These are phyloP conservation scores for Catunica adiposa DNA, from an alignment of 2,329 filamentous ascomycete species.

Conservation along the genomic window DNA sequence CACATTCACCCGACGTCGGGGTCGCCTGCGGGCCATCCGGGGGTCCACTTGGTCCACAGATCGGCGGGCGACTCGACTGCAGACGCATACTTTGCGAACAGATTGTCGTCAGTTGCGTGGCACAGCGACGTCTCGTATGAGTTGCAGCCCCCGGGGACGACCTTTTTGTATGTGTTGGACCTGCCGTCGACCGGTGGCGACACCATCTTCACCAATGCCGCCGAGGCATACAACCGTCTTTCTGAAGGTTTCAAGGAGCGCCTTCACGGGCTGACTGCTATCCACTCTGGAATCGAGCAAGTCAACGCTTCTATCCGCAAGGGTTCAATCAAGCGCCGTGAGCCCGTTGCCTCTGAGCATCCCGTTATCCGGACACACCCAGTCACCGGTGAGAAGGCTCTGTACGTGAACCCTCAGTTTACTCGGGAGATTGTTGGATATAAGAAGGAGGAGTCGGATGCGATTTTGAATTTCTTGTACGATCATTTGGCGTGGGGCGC, in stretches of 20 bases:
- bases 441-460: constrained; percentile 76
- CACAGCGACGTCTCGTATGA: constrained; percentile 84
- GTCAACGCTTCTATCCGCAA: constrained; percentile 49
- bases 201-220: constrained; percentile 67
- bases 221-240: constrained; percentile 64
- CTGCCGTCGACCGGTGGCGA: constrained; percentile 66
- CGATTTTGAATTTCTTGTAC: constrained; percentile 54
- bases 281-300: constrained; percentile 73
- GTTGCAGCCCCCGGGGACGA: constrained; percentile 73
- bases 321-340: constrained; percentile 56
- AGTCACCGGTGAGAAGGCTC: constrained; percentile 64
- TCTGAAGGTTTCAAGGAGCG: constrained; percentile 65
- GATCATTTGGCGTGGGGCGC: constrained; percentile 36
- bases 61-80: constrained; percentile 34
- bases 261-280: constrained; percentile 62
- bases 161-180: constrained; percentile 79
- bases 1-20: constrained; percentile 72
- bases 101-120: constrained; percentile 67
- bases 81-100: constrained; percentile 44
- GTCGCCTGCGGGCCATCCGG: constrained; percentile 53
- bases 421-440: constrained; percentile 65
- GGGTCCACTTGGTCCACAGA: constrained; percentile 65
- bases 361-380: constrained; percentile 71
- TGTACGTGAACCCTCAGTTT: constrained; percentile 75
- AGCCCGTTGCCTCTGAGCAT: constrained; percentile 58